A percentile compares a stretch with the other conserved stretches of the same genome.
Conservation (phyloP, 108 stramenopile genomes). For the Mediolabrus comicus region DNA sequence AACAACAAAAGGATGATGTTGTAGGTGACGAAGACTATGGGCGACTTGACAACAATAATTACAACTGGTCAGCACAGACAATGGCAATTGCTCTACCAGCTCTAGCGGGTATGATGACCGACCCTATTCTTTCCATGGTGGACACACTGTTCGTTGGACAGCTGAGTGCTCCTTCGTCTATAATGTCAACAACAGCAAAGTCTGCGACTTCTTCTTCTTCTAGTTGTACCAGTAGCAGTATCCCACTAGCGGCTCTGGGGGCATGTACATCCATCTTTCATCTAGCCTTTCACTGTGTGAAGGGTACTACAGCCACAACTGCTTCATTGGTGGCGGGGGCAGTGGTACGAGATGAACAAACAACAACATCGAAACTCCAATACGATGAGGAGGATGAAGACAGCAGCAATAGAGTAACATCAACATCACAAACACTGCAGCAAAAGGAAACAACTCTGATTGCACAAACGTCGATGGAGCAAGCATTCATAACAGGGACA, state of each 20-base stretch:
- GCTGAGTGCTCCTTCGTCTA: conserved; percentile 22
- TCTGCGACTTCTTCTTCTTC: background rate
- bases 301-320: conserved; percentile 55
- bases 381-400: background rate
- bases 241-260: conserved; percentile 60
- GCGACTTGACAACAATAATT: background rate
- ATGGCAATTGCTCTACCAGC: conserved; percentile 59
- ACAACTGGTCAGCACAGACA: conserved; percentile 49
- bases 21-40: background rate
- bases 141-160: conserved; percentile 68
- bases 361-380: background rate
- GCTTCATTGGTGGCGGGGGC: conserved; percentile 49
- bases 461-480: conserved; percentile 40
- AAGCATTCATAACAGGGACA: conserved; percentile 38
- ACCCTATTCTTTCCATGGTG: conserved; percentile 59
- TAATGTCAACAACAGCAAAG: background rate
- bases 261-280: conserved; percentile 76
- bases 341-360: conserved; percentile 8
- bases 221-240: conserved; percentile 8
- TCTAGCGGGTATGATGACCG: conserved; percentile 60
- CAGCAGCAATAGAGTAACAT: too few species aligned
- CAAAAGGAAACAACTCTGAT: conserved; percentile 30
- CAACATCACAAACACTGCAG: background rate
- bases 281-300: conserved; percentile 67
- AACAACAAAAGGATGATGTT: too few species aligned